phyloP scores from a whole-genome alignment of 2,329 filamentous ascomycete genomes.

The Fusarium chaquense region DNA sequence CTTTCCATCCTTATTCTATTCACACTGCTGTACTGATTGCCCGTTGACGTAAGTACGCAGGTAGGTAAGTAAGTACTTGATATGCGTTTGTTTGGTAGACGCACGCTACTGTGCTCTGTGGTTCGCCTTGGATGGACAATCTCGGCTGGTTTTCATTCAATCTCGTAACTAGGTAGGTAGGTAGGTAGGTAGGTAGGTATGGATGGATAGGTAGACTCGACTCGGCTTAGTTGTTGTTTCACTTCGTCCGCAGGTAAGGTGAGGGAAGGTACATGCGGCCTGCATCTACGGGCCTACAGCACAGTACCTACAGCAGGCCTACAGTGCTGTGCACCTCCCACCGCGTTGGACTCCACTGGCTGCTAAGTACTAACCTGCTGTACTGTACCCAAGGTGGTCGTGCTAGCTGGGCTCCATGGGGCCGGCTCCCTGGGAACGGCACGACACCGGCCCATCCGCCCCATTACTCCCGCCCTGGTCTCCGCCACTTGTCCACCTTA shows the following conservation, averaged over 20 bases:
- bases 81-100: neutral
- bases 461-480: slow-evolving; percentile 53
- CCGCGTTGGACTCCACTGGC: neutral
- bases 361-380: neutral
- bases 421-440: slow-evolving; percentile 54
- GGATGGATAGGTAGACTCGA: too few relatives aligned
- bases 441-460: slow-evolving; percentile 56
- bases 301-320: neutral
- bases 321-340: neutral
- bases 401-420: slow-evolving; percentile 42
- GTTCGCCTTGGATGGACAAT: neutral
- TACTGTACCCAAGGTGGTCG: slow-evolving; percentile 20
- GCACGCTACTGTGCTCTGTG: neutral
- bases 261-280: neutral
- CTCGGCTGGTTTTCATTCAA: neutral
- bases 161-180: neutral
- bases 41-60: neutral
- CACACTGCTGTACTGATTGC: neutral
- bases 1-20: slow-evolving; percentile 13
- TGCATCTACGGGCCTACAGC: neutral
- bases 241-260: neutral
- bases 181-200: too few relatives aligned
- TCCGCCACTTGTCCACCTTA: slow-evolving; percentile 47
- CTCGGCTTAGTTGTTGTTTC: neutral
- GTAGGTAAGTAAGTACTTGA: neutral